Percentiles rank a stretch among this genome's conserved stretches.
These are phyloP conservation scores for Spathaspora girioi DNA, from an alignment of 805 yeast species.

Conservation along the genomic window DNA sequence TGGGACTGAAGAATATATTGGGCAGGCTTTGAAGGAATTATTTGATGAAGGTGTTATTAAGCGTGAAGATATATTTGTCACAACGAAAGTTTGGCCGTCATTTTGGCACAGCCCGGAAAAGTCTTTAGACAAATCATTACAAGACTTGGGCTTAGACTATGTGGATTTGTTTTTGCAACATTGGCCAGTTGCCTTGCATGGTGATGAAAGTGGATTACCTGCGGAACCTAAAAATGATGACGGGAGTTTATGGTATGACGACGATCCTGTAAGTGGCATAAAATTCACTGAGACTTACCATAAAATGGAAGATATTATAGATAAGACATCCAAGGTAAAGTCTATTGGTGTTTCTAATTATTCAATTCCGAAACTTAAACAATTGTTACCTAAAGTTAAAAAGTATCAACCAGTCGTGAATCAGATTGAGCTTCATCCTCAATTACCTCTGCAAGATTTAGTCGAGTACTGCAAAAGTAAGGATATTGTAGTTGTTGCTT, in stretches of 20 bases:
- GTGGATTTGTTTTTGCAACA: conserved; percentile 47
- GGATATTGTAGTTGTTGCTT: conserved; percentile 66
- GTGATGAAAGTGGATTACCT: conserved; percentile 39
- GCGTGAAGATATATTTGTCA: conserved; percentile 42
- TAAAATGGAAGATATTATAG: conserved; percentile 24
- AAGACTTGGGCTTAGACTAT: conserved; percentile 38
- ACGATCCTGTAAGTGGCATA: conserved; percentile 31
- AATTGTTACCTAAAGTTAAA: conserved; percentile 49
- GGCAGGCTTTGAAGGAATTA: conserved; percentile 44
- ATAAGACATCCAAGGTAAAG: conserved; percentile 40
- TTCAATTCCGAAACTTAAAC: conserved; percentile 23
- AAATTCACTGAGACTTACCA: conserved; percentile 28
- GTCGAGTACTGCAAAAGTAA: conserved; percentile 57
- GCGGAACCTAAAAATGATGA: conserved; percentile 31
- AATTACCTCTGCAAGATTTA: conserved; percentile 42
- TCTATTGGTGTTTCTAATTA: conserved; percentile 82
- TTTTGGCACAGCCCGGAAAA: conserved; percentile 36
- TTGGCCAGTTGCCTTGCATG: conserved; percentile 45
- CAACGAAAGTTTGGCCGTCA: conserved; percentile 44
- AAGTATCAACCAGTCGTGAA: conserved; percentile 60
- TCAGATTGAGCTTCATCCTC: conserved; percentile 70
- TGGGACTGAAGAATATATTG: conserved; percentile 41
- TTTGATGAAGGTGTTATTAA: conserved; percentile 45
- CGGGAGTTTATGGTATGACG: conserved; percentile 32
- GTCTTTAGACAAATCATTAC: conserved; percentile 39